Evolutionary conservation across 2,329 filamentous ascomycete genomes (phyloP), one percentile per base, ranked within the genome.

Genomic region (Fusarium sp.): DNA sequence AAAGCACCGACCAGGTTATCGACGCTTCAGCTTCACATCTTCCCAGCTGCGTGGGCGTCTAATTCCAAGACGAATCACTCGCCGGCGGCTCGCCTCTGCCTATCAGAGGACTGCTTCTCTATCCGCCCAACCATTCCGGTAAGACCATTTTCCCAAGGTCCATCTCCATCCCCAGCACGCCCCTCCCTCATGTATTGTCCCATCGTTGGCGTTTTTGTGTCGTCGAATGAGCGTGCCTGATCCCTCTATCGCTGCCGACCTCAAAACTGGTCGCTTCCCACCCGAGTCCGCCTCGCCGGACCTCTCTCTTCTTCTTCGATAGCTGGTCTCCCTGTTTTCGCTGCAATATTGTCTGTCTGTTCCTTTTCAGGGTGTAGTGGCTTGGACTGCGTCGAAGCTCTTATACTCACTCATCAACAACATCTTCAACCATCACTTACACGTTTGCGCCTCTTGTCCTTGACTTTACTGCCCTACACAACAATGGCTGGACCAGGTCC

Each of bases 241-340:
- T 75, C 80, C 76, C 80, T 63, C 80, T 67, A 68, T 70, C 75
- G 76, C 77, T 68, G 74, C 72, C 74, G 73, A 71, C 75, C 85
- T 88, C 87, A 89, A 89, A 90, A 89, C 85, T 85, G 82, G 80
- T 81, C 75, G 79, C 81, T 80, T 82, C 85, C 86, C 85, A 83
- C 82, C 75, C 75, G 79, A 79, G 79, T 75, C 75, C 79, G 79
- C 75, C 75, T 78, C 76, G 79, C 75, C 79, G 76, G 79, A 78
- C 74, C 72, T 77, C 66, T 82, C 80, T 86, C 82, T 79, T 83
- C 73, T 79, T 82, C 81, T 80, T 85, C 84, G 85, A 84, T 85
- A 90, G 88, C 88, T 90, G 88, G 88, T 83, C 88, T 90, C 87
- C 84, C 79, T 81, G 76, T 82, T 74, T 81, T 81, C 77, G 78